Evolutionary conservation across 140 eudicot species (phyloP).

Genomic region (Senecio squalidus): DNA sequence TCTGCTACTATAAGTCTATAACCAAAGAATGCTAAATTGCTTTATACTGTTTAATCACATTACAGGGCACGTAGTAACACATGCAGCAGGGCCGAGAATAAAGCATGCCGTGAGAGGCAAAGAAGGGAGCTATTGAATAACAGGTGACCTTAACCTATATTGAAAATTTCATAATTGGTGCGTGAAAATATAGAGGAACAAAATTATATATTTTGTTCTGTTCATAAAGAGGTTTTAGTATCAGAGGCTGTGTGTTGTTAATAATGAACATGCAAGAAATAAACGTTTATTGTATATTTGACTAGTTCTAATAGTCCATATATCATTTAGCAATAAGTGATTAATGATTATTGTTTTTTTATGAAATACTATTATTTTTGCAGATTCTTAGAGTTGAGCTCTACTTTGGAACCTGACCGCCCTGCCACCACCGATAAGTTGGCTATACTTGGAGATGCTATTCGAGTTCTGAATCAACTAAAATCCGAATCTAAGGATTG

Average conservation of each 20-base stretch:
- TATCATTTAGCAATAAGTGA: neutral
- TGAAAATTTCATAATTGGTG: neutral
- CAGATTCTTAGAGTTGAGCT: conserved; percentile 76
- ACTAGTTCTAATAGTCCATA: neutral
- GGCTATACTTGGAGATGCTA: conserved; percentile 78
- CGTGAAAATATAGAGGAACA: neutral
- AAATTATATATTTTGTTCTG: neutral
- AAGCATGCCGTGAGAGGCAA: conserved; percentile 87
- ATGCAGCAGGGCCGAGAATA: conserved; percentile 43
- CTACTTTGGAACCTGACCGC: conserved; percentile 77
- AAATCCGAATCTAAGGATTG: conserved; percentile 59
- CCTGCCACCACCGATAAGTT: conserved; percentile 71
- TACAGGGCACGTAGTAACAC: conserved; percentile 59
- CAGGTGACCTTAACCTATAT: conserved; percentile 34
- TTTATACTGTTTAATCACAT: conserved; percentile 11
- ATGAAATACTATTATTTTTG: conserved; percentile 2
- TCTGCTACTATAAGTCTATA: neutral
- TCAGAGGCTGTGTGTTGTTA: neutral
- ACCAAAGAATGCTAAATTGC: conserved; percentile 4
- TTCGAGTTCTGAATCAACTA: conserved; percentile 70
- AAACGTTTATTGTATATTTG: neutral
- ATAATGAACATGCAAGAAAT: conserved; percentile 1
- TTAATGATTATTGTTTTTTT: neutral
- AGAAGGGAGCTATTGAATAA: conserved; percentile 78
- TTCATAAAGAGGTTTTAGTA: neutral